Evolutionary conservation across 2,329 filamentous ascomycete species (phyloP).

Genomic region (Drechslera avenae): DNA sequence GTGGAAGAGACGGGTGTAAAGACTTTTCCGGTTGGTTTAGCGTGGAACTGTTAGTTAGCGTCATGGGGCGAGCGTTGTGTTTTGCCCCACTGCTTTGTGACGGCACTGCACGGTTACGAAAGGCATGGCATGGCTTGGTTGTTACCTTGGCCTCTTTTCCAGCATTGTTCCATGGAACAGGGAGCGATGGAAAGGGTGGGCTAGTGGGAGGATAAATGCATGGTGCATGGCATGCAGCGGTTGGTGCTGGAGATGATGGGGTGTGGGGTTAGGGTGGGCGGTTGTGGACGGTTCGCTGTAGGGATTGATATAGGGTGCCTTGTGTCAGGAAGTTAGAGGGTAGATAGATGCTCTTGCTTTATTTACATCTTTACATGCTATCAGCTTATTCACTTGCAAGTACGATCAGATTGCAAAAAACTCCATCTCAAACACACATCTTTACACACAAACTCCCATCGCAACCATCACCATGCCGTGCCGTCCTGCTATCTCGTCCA

Average conservation of each 20-base stretch:
- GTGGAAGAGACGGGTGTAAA: background rate
- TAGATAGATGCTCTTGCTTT: no score
- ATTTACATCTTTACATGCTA: no score
- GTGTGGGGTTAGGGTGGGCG: no score
- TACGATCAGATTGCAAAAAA: background rate
- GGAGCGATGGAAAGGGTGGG: background rate
- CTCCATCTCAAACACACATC: background rate
- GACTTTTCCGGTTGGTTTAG: constrained; percentile 14
- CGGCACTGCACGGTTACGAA: constrained; percentile 12
- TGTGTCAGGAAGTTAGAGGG: no score
- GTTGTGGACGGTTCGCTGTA: no score
- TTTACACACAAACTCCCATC: background rate
- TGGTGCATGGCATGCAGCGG: no score
- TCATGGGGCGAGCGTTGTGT: background rate
- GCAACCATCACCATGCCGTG: constrained; percentile 52
- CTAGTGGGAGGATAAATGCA: no score
- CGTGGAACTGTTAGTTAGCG: background rate
- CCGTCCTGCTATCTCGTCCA: constrained; percentile 72
- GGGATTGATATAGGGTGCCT: no score
- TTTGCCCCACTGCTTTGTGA: constrained; percentile 1
- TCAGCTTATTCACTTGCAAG: no score
- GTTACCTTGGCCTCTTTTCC: background rate
- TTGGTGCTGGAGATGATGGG: no score
- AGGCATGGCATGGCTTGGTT: background rate
- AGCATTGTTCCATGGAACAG: constrained; percentile 4